These are phyloP conservation scores for Spergularia marina DNA, from an alignment of 148 eudicot genomes.

Conservation along the genomic window DNA sequence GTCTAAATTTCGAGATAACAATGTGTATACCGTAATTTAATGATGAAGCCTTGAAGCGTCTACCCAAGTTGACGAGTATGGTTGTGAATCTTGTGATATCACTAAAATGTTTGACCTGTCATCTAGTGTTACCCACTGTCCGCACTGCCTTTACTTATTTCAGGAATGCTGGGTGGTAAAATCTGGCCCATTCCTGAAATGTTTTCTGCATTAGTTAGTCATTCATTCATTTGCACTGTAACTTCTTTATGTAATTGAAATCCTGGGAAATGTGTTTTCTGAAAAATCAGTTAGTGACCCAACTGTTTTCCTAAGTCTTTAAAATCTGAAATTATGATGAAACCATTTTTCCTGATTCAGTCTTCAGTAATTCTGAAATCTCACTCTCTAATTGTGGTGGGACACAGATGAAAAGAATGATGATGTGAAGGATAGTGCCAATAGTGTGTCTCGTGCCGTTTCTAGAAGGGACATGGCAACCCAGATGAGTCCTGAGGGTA, in stretches of 20 bases:
- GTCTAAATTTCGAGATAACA: neutral
- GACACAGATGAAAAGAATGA: conserved; percentile 58
- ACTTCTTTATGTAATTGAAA: neutral
- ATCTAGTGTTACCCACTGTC: too few relatives aligned
- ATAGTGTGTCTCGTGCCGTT: conserved; percentile 51
- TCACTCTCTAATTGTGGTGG: conserved; percentile 7
- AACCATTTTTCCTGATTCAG: neutral
- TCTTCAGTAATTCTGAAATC: neutral
- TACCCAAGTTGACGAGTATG: neutral
- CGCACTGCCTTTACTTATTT: too few relatives aligned
- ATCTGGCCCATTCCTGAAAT: neutral
- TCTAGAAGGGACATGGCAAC: conserved; percentile 91
- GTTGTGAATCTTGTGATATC: too few relatives aligned
- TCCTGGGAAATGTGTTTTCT: neutral
- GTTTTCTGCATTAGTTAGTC: neutral
- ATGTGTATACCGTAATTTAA: neutral
- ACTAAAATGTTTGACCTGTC: too few relatives aligned
- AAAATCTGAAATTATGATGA: neutral
- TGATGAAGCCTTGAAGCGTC: neutral
- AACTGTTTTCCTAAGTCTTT: neutral
- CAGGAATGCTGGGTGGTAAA: neutral
- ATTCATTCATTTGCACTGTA: neutral
- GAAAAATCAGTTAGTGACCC: neutral
- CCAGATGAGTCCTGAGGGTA: conserved; percentile 88
- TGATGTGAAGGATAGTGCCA: conserved; percentile 42